These are phyloP conservation scores for Aspergillus sclerotioniger DNA, from an alignment of 495 filamentous ascomycete genomes.

Conservation along the genomic window DNA sequence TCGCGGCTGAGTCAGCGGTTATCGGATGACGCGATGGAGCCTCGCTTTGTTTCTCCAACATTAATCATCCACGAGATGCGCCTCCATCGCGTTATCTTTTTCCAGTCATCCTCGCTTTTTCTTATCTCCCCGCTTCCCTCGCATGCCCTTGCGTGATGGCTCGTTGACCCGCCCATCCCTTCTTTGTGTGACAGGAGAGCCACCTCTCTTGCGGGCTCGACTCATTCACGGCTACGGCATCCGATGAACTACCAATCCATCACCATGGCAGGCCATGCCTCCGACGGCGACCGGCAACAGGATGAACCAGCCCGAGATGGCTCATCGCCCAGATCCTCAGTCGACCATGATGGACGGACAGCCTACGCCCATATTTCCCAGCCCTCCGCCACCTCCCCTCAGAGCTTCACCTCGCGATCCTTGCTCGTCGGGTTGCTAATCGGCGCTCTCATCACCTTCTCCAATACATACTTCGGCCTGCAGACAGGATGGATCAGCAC, in stretches of 20 bases:
- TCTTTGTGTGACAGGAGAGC: neutral
- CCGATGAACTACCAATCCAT: constrained; percentile 42
- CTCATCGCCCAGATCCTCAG: constrained; percentile 1
- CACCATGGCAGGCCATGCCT: constrained; percentile 33
- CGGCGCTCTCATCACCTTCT: constrained; percentile 87
- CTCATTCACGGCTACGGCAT: neutral
- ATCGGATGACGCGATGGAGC: neutral
- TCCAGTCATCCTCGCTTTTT: constrained; percentile 1
- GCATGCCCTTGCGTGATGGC: neutral
- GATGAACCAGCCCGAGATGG: constrained; percentile 14
- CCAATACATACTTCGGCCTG: constrained; percentile 96
- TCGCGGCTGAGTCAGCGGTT: constrained; percentile 9
- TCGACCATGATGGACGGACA: constrained; percentile 6
- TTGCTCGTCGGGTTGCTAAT: constrained; percentile 78
- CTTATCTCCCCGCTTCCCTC: constrained; percentile 5
- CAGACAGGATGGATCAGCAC: constrained; percentile 91
- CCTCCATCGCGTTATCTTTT: neutral
- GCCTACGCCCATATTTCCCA: constrained; percentile 3
- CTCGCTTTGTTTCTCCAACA: neutral
- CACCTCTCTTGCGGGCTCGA: neutral
- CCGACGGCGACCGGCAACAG: constrained; percentile 8
- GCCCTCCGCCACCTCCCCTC: constrained; percentile 29
- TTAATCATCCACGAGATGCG: neutral
- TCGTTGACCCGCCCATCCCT: neutral
- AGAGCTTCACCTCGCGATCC: constrained; percentile 77